Evolutionary conservation across 306 rosid genomes (phyloP).

Genomic region (Fragaria iinumae): DNA sequence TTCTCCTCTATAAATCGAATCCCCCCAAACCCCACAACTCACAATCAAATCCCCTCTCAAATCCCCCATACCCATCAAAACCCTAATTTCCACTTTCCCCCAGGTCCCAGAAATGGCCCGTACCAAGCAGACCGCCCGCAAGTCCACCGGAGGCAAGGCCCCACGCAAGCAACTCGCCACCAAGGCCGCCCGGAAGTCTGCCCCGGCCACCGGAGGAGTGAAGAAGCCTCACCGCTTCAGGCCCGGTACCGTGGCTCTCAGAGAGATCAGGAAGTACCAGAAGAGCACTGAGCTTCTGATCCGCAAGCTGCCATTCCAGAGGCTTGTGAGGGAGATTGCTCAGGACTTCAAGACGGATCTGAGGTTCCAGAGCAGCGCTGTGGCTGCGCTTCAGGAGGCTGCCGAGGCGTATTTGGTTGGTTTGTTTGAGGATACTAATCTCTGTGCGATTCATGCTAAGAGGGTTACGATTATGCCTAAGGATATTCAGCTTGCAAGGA

Average conservation of each 20-base stretch:
- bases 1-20: background rate
- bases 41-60: background rate
- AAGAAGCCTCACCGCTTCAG: conserved; percentile 11
- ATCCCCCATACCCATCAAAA: background rate
- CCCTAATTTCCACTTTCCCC: background rate
- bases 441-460: conserved; percentile 8
- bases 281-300: conserved; percentile 6
- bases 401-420: conserved; percentile 3
- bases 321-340: conserved; percentile 3
- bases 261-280: conserved; percentile 5
- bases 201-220: conserved; percentile 10
- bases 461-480: conserved; percentile 8
- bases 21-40: background rate
- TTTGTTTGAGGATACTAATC: conserved; percentile 3
- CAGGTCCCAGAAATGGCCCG: background rate
- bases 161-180: background rate
- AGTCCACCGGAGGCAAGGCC: conserved; percentile 11
- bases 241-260: background rate
- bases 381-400: conserved; percentile 7
- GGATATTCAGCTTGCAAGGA: conserved; percentile 2
- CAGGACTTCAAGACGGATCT: conserved; percentile 6
- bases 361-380: conserved; percentile 1
- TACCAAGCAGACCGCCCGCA: background rate
- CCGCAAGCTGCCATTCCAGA: conserved; percentile 7
- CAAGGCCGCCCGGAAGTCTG: conserved; percentile 3